Conservation (phyloP, 768 basidiomycete species). For the Artomyces pyxidatus region DNA sequence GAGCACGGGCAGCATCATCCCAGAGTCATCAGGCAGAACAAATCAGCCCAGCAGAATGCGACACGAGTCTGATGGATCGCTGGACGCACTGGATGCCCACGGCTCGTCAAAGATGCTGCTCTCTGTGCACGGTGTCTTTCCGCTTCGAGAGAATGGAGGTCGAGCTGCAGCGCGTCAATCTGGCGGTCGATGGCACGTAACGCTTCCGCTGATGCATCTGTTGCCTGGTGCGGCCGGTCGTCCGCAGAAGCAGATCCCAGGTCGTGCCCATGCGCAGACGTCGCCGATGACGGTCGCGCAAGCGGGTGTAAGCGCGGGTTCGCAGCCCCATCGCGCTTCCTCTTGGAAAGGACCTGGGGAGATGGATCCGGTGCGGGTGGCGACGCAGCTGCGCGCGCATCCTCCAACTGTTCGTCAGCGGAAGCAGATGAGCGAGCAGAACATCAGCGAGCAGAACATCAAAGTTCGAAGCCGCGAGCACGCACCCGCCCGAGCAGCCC, state of each 20-base stretch:
- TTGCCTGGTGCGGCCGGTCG: neutral
- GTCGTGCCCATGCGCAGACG: neutral
- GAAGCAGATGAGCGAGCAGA: no score
- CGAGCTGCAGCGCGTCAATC: neutral
- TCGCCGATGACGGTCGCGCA: no score
- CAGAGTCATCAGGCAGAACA: no score
- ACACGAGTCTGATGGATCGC: no score
- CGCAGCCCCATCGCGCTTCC: no score
- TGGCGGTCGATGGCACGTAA: neutral
- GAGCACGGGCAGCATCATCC: no score
- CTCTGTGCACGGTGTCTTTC: neutral
- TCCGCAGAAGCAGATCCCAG: neutral
- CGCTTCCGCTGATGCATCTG: neutral
- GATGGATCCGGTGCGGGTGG: no score
- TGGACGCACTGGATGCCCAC: neutral
- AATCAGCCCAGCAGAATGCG: no score
- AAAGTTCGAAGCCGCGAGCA: neutral
- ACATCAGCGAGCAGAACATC: neutral
- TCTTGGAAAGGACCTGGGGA: no score
- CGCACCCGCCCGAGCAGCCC: constrained; percentile 10
- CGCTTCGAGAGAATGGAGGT: neutral
- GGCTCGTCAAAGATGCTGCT: neutral
- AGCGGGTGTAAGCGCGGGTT: no score
- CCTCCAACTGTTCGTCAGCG: constrained; percentile 11
- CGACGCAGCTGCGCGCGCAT: constrained; percentile 4